These are phyloP conservation scores for Aureobasidium sp. DNA, from an alignment of 2,329 filamentous ascomycete species.

Conservation along the genomic window DNA sequence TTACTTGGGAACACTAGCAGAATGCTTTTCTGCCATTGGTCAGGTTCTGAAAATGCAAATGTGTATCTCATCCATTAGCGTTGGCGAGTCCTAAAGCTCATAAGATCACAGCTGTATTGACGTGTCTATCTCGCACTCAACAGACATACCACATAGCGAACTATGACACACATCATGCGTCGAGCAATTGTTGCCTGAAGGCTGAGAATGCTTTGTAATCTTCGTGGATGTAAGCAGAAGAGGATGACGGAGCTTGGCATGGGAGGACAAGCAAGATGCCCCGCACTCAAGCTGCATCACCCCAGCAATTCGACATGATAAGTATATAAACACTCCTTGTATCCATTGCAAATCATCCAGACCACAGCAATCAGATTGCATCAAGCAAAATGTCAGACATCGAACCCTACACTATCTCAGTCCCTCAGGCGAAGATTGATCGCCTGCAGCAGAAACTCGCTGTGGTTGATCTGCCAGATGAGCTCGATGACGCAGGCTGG, in stretches of 20 bases:
- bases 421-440: not conserved
- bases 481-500: conserved; percentile 42
- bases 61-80: too few species aligned
- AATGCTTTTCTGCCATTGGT: too few species aligned
- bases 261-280: not conserved
- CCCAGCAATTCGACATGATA: not conserved
- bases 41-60: too few species aligned
- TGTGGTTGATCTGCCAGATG: not conserved
- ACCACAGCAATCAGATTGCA: too few species aligned
- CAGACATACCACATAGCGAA: too few species aligned
- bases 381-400: not conserved
- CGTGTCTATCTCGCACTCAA: too few species aligned
- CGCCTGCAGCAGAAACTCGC: conserved; percentile 6
- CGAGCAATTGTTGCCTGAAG: not conserved
- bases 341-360: not conserved
- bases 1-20: too few species aligned
- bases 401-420: not conserved
- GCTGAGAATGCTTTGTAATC: not conserved
- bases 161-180: not conserved
- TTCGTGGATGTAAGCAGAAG: not conserved
- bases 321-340: not conserved
- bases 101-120: too few species aligned
- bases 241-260: not conserved
- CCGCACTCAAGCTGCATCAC: not conserved
- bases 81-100: too few species aligned